Evolutionary conservation across 2,329 filamentous ascomycete genomes (phyloP), one percentile per base, ranked within the genome.

Genomic region (Aspergillus uvarum): DNA sequence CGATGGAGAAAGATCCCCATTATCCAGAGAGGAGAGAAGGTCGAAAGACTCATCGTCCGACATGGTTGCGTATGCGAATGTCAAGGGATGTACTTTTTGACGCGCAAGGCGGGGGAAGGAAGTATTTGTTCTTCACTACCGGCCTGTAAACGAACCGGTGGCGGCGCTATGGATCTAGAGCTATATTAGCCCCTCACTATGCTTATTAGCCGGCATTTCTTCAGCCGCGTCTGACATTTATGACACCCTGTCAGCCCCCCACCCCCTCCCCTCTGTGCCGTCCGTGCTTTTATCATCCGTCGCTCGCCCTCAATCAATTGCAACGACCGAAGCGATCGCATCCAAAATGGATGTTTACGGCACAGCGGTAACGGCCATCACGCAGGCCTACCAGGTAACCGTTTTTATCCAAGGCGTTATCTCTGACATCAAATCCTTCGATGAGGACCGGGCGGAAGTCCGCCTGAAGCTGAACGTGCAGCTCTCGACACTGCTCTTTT

Each of bases 361-460:
- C 8, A 71, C 70, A 11, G 66, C 69, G 24, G 58, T 64, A 8
- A 71, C 69, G 7, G 70, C 65, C n/a, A 63, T 70, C 16, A 63
- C 63, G 49, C 66, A 72, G 32, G 60, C 70, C 51, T 65, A 69
- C 54, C 63, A 69, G 21, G 68, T 70, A 22, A 70, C 70, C 10
- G 61, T 72, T n/a, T 72, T 72, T 51, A 71, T 72, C 51, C 64
- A 71, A 52, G 70, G 70, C 11, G 67, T 72, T 44, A 63, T 72
- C 31, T 67, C 69, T 19, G 69, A 71, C 47, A 62, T 70, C 58
- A 69, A 67, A 50, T 47, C 64, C 14, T 70, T 68, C 29, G 68
- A 71, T 29, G 63, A 70, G 32, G 68, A 71, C 54, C 65, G 67
- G 21, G 62, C 60, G 26, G 65, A 65, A 21, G 63, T 72, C 47